A percentile compares a stretch with the other conserved stretches of the same genome.
phyloP scores from a whole-genome alignment of 305 asterid genomes.

The Fraxinus ornus region DNA sequence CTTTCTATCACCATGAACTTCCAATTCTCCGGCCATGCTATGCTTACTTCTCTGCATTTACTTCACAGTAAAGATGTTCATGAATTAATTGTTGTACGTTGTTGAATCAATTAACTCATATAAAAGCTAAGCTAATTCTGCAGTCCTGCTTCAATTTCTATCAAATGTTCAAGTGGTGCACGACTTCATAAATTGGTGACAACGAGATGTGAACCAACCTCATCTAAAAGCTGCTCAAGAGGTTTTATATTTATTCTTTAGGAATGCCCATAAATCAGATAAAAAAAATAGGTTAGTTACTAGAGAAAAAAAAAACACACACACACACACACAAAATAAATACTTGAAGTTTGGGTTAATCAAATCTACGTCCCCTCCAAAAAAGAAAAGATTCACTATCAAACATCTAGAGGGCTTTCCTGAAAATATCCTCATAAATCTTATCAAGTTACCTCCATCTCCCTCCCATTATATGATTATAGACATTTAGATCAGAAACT shows the following conservation, averaged over 20 bases:
- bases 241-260: background rate
- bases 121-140: background rate
- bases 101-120: background rate
- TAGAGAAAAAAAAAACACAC: background rate
- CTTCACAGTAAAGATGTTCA: background rate
- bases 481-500: background rate
- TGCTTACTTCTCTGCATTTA: background rate
- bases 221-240: background rate
- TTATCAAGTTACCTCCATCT: background rate
- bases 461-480: background rate
- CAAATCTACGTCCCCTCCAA: background rate
- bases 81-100: background rate
- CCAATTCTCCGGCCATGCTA: constrained; percentile 29
- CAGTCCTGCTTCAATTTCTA: background rate
- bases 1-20: background rate
- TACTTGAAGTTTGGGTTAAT: background rate
- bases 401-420: background rate
- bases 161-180: background rate
- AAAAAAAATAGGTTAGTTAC: background rate
- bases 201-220: background rate
- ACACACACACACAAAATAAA: background rate
- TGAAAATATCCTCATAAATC: background rate
- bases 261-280: background rate
- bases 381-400: background rate
- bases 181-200: background rate